phyloP scores from a whole-genome alignment of 2,329 filamentous ascomycete genomes.

The Knoxdaviesia capensis region DNA sequence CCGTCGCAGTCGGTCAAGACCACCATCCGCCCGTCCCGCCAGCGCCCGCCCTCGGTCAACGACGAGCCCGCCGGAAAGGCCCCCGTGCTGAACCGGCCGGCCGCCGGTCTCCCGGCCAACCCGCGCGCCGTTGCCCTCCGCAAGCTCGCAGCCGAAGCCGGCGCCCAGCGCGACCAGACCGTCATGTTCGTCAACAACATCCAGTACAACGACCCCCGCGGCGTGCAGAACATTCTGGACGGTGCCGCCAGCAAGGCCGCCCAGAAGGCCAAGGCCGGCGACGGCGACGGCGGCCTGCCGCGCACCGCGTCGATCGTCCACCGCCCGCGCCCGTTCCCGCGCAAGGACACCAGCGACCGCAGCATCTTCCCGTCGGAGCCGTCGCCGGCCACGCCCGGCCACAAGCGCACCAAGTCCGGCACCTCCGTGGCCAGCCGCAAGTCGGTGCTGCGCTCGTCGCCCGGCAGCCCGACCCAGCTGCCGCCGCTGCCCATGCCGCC shows the following conservation, averaged over 20 bases:
- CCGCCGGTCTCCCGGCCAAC: constrained; percentile 26
- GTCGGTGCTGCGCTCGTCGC: constrained; percentile 20
- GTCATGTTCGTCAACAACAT: constrained; percentile 37
- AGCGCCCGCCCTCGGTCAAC: constrained; percentile 8
- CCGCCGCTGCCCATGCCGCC: constrained; percentile 30
- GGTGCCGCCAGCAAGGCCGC: constrained; percentile 16
- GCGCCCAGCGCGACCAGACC: constrained; percentile 18
- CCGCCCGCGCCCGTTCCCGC: constrained; percentile 34
- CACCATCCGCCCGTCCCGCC: constrained; percentile 13
- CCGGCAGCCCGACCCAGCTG: constrained; percentile 27
- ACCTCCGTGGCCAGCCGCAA: constrained; percentile 23
- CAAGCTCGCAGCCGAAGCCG: constrained; percentile 10
- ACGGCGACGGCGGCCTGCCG: constrained; percentile 5
- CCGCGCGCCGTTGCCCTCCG: constrained; percentile 19
- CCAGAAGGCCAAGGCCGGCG: constrained; percentile 5
- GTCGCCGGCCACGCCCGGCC: constrained; percentile 18
- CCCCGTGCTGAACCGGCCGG: constrained; percentile 22
- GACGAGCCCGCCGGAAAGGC: constrained; percentile 10
- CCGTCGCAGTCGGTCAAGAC: constrained; percentile 8
- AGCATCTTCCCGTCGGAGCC: constrained; percentile 25
- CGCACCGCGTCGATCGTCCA: constrained; percentile 23
- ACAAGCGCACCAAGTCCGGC: constrained; percentile 28
- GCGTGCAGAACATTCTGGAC: constrained; percentile 27
- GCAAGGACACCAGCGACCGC: constrained; percentile 23
- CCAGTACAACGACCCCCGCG: constrained; percentile 29